A percentile compares a stretch with the other conserved stretches of the same genome.
phyloP scores from a whole-genome alignment of 768 basidiomycete species.

The Lactarius quietus region DNA sequence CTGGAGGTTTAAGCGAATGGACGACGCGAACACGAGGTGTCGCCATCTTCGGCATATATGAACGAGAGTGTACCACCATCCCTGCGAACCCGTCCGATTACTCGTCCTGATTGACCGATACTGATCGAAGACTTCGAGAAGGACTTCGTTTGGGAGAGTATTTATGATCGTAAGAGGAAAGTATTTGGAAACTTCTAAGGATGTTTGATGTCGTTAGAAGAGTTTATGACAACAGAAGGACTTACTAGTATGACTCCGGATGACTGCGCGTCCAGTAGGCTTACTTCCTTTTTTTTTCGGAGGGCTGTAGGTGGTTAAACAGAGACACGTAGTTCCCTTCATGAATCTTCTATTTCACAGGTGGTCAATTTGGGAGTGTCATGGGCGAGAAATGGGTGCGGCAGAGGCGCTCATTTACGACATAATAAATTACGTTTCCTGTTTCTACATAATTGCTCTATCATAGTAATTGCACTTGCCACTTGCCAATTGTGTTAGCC shows the following conservation, averaged over 20 bases:
- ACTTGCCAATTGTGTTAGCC: no score
- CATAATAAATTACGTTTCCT: neutral
- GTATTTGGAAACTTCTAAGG: slow-evolving; percentile 12
- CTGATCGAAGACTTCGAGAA: slow-evolving; percentile 15
- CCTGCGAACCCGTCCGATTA: neutral
- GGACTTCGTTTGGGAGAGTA: slow-evolving; percentile 14
- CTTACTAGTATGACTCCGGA: neutral
- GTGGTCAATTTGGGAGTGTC: neutral
- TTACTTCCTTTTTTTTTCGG: neutral
- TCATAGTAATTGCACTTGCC: no score
- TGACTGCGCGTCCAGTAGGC: neutral
- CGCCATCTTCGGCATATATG: slow-evolving; percentile 13
- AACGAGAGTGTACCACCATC: slow-evolving; percentile 17
- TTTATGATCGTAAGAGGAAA: slow-evolving; percentile 7
- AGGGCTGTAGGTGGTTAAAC: neutral
- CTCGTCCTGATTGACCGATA: neutral
- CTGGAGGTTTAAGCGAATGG: slow-evolving; percentile 10
- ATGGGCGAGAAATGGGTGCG: neutral
- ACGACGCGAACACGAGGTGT: slow-evolving; percentile 14
- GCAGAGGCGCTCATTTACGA: neutral
- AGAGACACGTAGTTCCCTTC: neutral
- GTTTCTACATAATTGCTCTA: neutral
- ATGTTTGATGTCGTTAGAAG: neutral
- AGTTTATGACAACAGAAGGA: neutral
- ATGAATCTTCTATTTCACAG: neutral